Conservation (phyloP, 495 filamentous ascomycete genomes). For the Tuber magnatum region DNA sequence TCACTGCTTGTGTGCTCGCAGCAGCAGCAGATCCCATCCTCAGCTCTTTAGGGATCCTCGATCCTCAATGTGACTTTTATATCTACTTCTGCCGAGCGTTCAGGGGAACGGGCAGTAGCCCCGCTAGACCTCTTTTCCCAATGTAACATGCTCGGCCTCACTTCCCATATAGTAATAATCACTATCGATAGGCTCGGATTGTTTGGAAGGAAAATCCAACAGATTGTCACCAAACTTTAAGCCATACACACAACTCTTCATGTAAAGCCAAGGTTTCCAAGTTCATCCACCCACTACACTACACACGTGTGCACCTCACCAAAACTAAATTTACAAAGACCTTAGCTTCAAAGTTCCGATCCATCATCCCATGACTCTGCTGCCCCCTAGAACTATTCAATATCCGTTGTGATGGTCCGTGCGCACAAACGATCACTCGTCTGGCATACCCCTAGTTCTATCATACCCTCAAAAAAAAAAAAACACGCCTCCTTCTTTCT, state of each 20-base stretch:
- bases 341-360: too few species aligned
- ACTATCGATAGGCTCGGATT: neutral
- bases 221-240: neutral
- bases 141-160: neutral
- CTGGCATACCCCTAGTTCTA: neutral
- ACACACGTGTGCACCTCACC: too few species aligned
- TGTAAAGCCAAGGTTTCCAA: neutral
- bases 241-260: neutral
- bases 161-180: neutral
- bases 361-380: neutral
- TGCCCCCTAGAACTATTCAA: neutral
- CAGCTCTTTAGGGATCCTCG: neutral
- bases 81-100: neutral
- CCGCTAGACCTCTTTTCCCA: neutral
- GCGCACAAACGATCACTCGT: slow-evolving; percentile 1
- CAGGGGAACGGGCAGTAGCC: neutral
- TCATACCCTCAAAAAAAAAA: too few species aligned
- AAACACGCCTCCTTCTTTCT: neutral
- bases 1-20: neutral
- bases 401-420: too few species aligned
- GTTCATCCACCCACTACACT: fast-evolving
- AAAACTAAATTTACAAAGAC: too few species aligned
- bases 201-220: neutral
- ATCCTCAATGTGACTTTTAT: neutral
- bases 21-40: neutral